These are phyloP conservation scores for Noccaea bulbosa DNA, from an alignment of 345 rosid species.

Conservation along the genomic window DNA sequence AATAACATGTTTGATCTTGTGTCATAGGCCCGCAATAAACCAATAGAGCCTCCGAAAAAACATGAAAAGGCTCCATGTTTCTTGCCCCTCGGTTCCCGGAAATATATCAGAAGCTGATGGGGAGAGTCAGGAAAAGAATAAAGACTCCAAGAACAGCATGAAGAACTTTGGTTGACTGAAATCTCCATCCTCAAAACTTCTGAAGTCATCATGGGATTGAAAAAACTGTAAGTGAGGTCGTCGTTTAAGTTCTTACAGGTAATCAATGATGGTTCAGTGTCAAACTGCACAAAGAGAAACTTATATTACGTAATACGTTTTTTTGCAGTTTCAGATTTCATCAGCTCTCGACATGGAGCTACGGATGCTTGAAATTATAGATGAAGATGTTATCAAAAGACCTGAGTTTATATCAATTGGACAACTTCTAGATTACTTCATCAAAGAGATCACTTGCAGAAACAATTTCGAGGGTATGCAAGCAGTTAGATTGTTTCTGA, in stretches of 20 bases:
- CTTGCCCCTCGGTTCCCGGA: slow-evolving; percentile 94
- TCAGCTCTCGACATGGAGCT: slow-evolving; percentile 89
- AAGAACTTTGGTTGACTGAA: slow-evolving; percentile 44
- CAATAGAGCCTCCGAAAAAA: slow-evolving; percentile 89
- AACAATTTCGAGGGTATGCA: slow-evolving; percentile 91
- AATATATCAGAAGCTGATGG: slow-evolving; percentile 55
- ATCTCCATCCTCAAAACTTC: slow-evolving; percentile 62
- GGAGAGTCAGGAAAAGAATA: slow-evolving; percentile 44
- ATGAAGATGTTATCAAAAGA: slow-evolving; percentile 65
- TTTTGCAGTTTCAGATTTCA: slow-evolving; percentile 69
- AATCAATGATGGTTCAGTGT: background rate
- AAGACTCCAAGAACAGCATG: slow-evolving; percentile 42
- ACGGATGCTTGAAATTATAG: slow-evolving; percentile 89
- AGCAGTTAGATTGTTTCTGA: slow-evolving; percentile 80
- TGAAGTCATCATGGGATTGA: slow-evolving; percentile 57
- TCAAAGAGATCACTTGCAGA: slow-evolving; percentile 65
- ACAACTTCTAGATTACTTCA: slow-evolving; percentile 79
- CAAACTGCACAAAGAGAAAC: background rate
- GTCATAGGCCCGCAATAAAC: slow-evolving; percentile 82
- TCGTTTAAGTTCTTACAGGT: background rate
- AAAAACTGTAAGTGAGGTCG: slow-evolving; percentile 61
- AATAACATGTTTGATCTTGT: slow-evolving; percentile 24
- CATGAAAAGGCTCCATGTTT: slow-evolving; percentile 92
- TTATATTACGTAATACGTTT: slow-evolving; percentile 2
- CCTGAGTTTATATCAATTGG: slow-evolving; percentile 66